Evolutionary conservation across 352 stramenopile genomes (phyloP).

Genomic region (Phytophthora uliginosa): DNA sequence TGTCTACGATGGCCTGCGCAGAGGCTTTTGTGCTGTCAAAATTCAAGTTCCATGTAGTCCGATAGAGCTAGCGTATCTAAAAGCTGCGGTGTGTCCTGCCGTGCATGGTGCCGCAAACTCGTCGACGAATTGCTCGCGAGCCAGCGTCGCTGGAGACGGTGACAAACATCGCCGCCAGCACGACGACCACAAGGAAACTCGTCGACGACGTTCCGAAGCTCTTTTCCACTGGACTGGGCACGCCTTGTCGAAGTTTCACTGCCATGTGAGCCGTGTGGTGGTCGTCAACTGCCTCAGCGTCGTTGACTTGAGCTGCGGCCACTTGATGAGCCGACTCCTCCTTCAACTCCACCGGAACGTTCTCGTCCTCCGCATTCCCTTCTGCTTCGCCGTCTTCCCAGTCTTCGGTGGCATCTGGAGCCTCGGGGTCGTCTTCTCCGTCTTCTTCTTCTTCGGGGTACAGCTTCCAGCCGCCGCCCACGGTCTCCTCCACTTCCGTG

Average conservation of each 20-base stretch:
- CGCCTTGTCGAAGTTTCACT: slow-evolving; percentile 51
- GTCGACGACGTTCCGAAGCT: slow-evolving; percentile 33
- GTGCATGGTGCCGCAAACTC: slow-evolving; percentile 22
- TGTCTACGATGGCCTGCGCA: too few relatives aligned
- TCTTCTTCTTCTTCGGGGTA: slow-evolving; percentile 20
- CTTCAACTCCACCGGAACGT: slow-evolving; percentile 3
- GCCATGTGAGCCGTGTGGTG: slow-evolving; percentile 17
- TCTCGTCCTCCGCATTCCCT: slow-evolving; percentile 1
- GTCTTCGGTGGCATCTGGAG: slow-evolving; percentile 2
- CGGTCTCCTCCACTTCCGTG: slow-evolving; percentile 52
- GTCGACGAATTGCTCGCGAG: slow-evolving; percentile 52
- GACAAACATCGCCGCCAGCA: slow-evolving; percentile 54
- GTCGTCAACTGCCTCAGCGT: background rate
- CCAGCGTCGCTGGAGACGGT: slow-evolving; percentile 66
- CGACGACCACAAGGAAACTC: slow-evolving; percentile 49
- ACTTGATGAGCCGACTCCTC: background rate
- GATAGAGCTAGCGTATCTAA: background rate
- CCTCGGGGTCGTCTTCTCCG: background rate
- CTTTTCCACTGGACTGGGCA: slow-evolving; percentile 28
- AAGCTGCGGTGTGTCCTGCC: slow-evolving; percentile 16
- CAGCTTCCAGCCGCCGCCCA: slow-evolving; percentile 62
- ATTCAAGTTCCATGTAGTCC: background rate
- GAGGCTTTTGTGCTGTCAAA: background rate
- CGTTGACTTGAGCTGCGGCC: slow-evolving; percentile 10
- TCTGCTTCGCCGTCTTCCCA: slow-evolving; percentile 1